These are phyloP conservation scores for Pythium phragmiticola DNA, from an alignment of 352 stramenopile genomes.

Conservation along the genomic window DNA sequence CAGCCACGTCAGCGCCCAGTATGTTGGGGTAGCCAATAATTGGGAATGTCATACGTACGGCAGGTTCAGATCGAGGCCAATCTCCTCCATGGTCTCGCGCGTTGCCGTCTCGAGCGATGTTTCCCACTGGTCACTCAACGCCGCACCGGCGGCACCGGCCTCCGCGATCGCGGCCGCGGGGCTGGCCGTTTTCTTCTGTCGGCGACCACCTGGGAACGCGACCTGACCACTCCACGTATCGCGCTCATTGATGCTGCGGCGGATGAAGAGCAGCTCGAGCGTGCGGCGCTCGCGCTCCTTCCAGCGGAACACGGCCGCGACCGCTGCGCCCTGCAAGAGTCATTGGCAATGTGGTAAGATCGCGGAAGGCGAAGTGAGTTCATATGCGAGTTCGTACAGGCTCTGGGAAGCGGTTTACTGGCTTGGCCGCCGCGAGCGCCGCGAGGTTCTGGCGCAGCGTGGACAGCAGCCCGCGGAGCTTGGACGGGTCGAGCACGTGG, in stretches of 20 bases:
- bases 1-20: not conserved
- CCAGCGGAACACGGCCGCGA: constrained; percentile 81
- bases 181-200: constrained; percentile 48
- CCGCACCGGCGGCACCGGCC: constrained; percentile 25
- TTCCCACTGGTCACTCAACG: constrained; percentile 47
- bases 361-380: not conserved
- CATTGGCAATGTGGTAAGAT: not conserved
- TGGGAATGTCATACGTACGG: constrained; percentile 32
- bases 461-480: constrained; percentile 45
- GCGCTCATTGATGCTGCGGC: constrained; percentile 65
- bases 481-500: constrained; percentile 43
- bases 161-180: constrained; percentile 28
- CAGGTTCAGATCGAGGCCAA: constrained; percentile 65
- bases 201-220: constrained; percentile 71
- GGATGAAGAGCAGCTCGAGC: constrained; percentile 77
- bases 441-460: constrained; percentile 58
- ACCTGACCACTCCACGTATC: constrained; percentile 85
- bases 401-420: constrained; percentile 26
- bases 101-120: constrained; percentile 63
- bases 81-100: constrained; percentile 81
- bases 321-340: constrained; percentile 52
- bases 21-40: not conserved
- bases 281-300: constrained; percentile 59
- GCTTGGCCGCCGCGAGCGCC: constrained; percentile 30
- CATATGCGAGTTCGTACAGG: constrained; percentile 29